A percentile compares a stretch with the other conserved stretches of the same genome.
Conservation (phyloP, 164 flowering plant species). For the Cinnamomum micranthum region DNA sequence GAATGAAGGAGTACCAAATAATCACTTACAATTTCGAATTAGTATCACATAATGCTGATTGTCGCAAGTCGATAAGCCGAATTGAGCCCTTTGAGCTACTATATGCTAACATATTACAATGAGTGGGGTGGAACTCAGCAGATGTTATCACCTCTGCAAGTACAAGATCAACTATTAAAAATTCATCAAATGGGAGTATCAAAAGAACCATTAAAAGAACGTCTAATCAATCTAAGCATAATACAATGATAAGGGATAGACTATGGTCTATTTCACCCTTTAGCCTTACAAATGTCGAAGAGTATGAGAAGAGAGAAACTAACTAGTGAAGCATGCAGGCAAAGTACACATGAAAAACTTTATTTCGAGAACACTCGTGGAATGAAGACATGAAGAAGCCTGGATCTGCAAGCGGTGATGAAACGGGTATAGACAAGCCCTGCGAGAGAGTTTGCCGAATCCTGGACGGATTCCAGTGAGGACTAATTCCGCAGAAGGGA, state of each 20-base stretch:
- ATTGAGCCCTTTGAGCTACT: constrained; percentile 98
- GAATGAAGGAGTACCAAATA: background rate
- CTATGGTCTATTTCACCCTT: background rate
- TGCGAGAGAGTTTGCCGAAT: too few relatives aligned
- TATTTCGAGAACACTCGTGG: too few relatives aligned
- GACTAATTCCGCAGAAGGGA: too few relatives aligned
- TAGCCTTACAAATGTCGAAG: background rate
- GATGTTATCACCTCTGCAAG: constrained; percentile 96
- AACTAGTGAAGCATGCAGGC: too few relatives aligned
- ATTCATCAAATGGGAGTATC: background rate
- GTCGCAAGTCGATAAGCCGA: constrained; percentile 94
- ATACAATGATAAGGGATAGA: background rate
- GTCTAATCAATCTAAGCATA: background rate
- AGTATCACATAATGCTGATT: constrained; percentile 89
- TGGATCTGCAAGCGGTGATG: too few relatives aligned
- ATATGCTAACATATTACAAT: constrained; percentile 87
- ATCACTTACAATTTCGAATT: constrained; percentile 87
- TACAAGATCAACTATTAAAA: background rate
- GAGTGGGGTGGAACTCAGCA: constrained; percentile 94
- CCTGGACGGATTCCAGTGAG: too few relatives aligned
- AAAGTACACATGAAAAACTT: too few relatives aligned
- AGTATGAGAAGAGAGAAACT: background rate
- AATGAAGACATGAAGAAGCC: too few relatives aligned
- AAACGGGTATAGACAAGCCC: too few relatives aligned
- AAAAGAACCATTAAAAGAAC: background rate